Evolutionary conservation across 148 eudicot genomes (phyloP).

Genomic region (Tetragonia tetragonoides): DNA sequence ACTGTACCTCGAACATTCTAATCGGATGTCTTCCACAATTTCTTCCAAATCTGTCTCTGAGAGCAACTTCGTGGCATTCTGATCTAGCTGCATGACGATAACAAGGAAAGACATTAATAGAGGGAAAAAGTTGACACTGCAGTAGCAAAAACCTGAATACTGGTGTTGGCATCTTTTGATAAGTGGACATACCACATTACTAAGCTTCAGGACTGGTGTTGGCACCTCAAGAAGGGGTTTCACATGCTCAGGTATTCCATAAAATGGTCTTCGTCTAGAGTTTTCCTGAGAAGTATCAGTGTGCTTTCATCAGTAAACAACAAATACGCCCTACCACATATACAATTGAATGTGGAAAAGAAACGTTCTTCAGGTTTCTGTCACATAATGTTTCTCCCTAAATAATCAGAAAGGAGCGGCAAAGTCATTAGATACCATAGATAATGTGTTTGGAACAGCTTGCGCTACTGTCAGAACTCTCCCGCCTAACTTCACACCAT

Average conservation of each 20-base stretch:
- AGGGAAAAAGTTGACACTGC: neutral
- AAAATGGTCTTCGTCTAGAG: slow-evolving; percentile 44
- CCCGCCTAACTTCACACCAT: slow-evolving; percentile 83
- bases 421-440: slow-evolving; percentile 36
- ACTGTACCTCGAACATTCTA: slow-evolving; percentile 85
- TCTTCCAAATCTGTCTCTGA: slow-evolving; percentile 77
- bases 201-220: slow-evolving; percentile 71
- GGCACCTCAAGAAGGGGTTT: slow-evolving; percentile 76
- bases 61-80: slow-evolving; percentile 37
- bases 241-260: slow-evolving; percentile 83
- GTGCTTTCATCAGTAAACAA: slow-evolving; percentile 1
- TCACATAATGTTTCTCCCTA: neutral
- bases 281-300: slow-evolving; percentile 43
- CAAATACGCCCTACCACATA: neutral
- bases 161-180: neutral
- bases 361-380: neutral
- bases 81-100: slow-evolving; percentile 48
- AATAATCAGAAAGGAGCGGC: neutral
- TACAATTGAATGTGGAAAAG: neutral
- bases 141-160: neutral
- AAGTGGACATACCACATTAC: slow-evolving; percentile 59
- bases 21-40: slow-evolving; percentile 69
- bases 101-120: neutral
- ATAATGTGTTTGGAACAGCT: slow-evolving; percentile 55
- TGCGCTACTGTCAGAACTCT: slow-evolving; percentile 68